These are phyloP conservation scores for Achaetomiella virescens DNA, from an alignment of 495 filamentous ascomycete species.

Conservation along the genomic window DNA sequence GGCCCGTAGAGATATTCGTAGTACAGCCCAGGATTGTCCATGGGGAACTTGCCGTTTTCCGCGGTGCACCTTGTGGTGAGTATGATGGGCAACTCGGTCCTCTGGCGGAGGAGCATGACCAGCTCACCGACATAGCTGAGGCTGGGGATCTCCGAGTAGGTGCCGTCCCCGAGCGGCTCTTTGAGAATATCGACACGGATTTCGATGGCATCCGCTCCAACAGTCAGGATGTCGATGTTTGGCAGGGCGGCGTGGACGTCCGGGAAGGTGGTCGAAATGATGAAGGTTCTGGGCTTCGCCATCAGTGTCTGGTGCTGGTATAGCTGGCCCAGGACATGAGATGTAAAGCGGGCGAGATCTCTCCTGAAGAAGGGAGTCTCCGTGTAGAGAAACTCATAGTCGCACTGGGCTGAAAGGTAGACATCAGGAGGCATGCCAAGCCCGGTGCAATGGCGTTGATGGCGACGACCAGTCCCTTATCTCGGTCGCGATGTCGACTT, in stretches of 20 bases:
- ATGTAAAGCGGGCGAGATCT: constrained; percentile 69
- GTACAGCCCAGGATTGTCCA: constrained; percentile 67
- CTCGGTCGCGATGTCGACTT: constrained; percentile 44
- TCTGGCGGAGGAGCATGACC: constrained; percentile 72
- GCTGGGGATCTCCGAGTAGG: constrained; percentile 58
- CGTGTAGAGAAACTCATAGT: constrained; percentile 81
- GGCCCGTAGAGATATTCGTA: constrained; percentile 71
- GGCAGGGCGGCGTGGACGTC: constrained; percentile 78
- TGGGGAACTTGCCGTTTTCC: constrained; percentile 77
- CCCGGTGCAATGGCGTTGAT: constrained; percentile 73
- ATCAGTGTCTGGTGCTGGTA: constrained; percentile 67
- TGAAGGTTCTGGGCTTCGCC: constrained; percentile 68
- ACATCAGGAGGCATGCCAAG: constrained; percentile 61
- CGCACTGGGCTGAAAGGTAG: constrained; percentile 55
- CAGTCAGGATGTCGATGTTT: constrained; percentile 77
- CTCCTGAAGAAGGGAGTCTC: constrained; percentile 63
- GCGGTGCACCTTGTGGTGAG: constrained; percentile 74
- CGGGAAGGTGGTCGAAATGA: constrained; percentile 81
- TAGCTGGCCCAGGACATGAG: constrained; percentile 69
- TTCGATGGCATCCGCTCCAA: constrained; percentile 78
- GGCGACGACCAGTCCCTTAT: constrained; percentile 48
- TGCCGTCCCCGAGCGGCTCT: constrained; percentile 57
- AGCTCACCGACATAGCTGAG: constrained; percentile 79
- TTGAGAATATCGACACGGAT: constrained; percentile 74
- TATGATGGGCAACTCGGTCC: constrained; percentile 79